Base-by-base conservation (phyloP, 805 yeast genomes). In the Spencermartinsiella europaea region DNA sequence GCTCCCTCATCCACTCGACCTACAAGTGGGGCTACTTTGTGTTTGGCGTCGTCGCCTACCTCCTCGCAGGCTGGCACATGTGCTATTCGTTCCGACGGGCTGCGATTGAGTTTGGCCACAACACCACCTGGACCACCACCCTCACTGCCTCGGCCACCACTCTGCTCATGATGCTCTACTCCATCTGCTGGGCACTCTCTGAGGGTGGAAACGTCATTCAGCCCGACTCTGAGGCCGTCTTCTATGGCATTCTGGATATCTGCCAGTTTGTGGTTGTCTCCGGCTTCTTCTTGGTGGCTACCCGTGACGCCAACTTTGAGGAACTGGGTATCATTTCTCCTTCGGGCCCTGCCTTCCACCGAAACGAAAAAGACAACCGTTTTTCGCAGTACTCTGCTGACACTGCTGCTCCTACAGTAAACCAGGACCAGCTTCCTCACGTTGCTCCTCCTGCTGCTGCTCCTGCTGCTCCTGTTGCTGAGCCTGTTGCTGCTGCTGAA, bases 1-100 rank as follows among this genome's bases (percentile, higher is more conserved):
- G 84, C 56, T 50, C 75, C 17, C 66, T 81, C 52, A 75, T 81
- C 49, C 52, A 60, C 28, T 72, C 83, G 5, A 64, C 77, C 38
- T 81, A 81, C 64, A 81, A 77, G 62, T 81, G 85, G 85, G 87
- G 86, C 60, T 80, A 77, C 68, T 81, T 76, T 64, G 72, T 76
- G 4, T 76, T 81, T 61, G 79, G 76, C 25, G 68, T 69, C 35
- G 63, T 73, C 66, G 71, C 63, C 51, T 76, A 48, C 66, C 69
- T 52, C 54, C 52, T 55, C 52, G 52, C 56, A 16, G 43, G 38
- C 27, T 60, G 51, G 51, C 48, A 58, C 41, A 34, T 62, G 44
- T 22, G 55, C 44, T 42, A 44, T 39, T 21, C 50, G 22, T 55
- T 49, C 44, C 44, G 52, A 36, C 15, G 44, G 21, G 31, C 54